Evolutionary conservation across 2,329 filamentous ascomycete species (phyloP).

Genomic region (Aspergillus aculeatus): DNA sequence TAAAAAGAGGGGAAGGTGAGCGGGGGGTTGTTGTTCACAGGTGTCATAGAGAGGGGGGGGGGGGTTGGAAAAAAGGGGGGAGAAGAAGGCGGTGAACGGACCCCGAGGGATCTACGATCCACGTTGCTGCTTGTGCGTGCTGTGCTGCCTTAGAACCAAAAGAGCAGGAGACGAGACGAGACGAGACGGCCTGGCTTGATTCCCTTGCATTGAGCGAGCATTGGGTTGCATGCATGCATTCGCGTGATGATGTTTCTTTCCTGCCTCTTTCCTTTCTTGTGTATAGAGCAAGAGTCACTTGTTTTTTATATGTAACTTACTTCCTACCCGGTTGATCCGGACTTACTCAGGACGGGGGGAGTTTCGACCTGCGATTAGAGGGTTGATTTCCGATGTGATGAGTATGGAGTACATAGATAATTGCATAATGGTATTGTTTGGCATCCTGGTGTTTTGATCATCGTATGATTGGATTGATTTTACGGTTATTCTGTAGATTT

Average conservation of each 20-base stretch:
- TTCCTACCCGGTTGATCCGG: neutral
- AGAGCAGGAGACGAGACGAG: neutral
- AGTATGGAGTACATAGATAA: neutral
- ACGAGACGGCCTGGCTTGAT: neutral
- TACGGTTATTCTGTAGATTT: too few relatives aligned
- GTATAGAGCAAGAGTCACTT: conserved; percentile 5
- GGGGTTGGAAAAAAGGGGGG: neutral
- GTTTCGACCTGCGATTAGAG: neutral
- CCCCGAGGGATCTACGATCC: neutral
- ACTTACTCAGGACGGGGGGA: neutral
- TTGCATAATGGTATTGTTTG: neutral
- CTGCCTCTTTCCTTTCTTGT: neutral
- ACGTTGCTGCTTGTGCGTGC: neutral
- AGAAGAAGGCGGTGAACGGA: neutral
- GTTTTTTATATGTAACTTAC: conserved; percentile 3
- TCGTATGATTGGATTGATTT: too few relatives aligned
- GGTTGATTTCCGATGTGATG: neutral
- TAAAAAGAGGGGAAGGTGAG: neutral
- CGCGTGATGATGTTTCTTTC: neutral
- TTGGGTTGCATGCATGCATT: neutral
- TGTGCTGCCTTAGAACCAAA: neutral
- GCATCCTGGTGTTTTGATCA: too few relatives aligned
- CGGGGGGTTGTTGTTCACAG: too few relatives aligned
- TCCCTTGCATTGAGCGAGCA: neutral
- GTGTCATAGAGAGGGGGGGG: neutral